Evolutionary conservation across 2,329 filamentous ascomycete genomes (phyloP), one percentile per base, ranked within the genome.

Genomic region (Alternaria consortialis): DNA sequence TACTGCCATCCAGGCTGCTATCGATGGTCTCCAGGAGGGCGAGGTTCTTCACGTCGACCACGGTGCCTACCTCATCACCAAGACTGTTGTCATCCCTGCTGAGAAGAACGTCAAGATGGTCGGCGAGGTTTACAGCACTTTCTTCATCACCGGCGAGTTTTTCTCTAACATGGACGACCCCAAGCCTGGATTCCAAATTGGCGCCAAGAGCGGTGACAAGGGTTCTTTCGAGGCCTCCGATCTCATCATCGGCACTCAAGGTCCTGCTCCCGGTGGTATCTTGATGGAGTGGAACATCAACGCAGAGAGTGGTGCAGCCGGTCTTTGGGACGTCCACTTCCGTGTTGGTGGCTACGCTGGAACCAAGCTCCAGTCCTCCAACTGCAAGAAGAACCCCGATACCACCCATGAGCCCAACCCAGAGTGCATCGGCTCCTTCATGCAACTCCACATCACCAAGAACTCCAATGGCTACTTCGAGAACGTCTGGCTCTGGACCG

Each of bases 311-410:
- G 93, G 92, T 47, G 86, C 88, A 1, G 89, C 89, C 20, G 94
- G 88, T 64, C 89, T 97, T 80, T 99, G 94, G 92, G 95, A 99
- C 73, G 90, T 94, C n/a, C 95, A 99, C 83, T 90, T 95, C 81
- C 92, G 95, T 74, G 87, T 99, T 70, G 94, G 93, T 71, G 95
- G 95, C 43, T 89, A 90, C 56, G 90, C 91, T 5, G 94, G 94
- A 62, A 96, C 94, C 29, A 81, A 91, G 66, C 86, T 98, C 15
- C 92, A 96, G 80, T 90, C 90, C 17, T 85, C 92, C 77, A 89
- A 84, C 56, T 97, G 94, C 82, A 80, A 86, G 77, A 96, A 96
- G 85, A 91, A 89, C 64, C 91, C 91, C 42, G 83, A 85, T 52
- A 80, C 83, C 13, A 85, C 84, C 6, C 88, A 90, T 52, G 77